Evolutionary conservation across 805 yeast genomes (phyloP), one percentile per base, ranked within the genome.

Genomic region (Kodamaea neixiangensis): DNA sequence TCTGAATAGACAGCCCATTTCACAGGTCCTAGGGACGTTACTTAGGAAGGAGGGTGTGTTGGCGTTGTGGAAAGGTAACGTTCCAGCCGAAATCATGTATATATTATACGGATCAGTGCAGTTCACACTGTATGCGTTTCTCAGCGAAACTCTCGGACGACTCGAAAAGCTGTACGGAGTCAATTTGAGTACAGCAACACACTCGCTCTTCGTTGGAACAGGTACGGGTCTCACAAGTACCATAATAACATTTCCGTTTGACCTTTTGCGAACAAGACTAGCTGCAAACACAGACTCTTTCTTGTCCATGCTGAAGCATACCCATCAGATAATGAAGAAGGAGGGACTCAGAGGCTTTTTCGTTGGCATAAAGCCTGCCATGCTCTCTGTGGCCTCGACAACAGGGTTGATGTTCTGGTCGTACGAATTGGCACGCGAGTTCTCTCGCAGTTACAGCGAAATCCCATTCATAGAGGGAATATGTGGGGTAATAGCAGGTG

Each of bases 1-100:
- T 47, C 46, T 50, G 52, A 15, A 55, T 15, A 43, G 57, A 4
- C 50, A 5, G 48, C 46, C 38, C 38, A 48, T 25, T 7, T 11
- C 14, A 11, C 58, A 9, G 77, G 80, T 2, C 0, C 64, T 81
- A 44, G 54, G 53, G 11, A 65, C 72, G 1, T 77, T 90, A 1
- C 54, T 78, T 1, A 63, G 65, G 15, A 75, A 81, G 31, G 98
- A 93, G 66, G 96, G 96, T 1, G 39, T 85, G 0, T 53, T 66
- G 11, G 93, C 90, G 0, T 73, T 93, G n/a, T 94, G 98, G 98
- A 92, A 91, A 65, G 99, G 99, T 0, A 94, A 94, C 63, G 77
- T 89, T 0, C 96, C 99, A 0, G 99, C 98, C 0, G 90, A 90
- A 55, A 66, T 83, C 35, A 80, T 94, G 83, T 94, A 94, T 61